Conservation (phyloP, 441 rosid genomes). For the Adansonia grandidieri region DNA sequence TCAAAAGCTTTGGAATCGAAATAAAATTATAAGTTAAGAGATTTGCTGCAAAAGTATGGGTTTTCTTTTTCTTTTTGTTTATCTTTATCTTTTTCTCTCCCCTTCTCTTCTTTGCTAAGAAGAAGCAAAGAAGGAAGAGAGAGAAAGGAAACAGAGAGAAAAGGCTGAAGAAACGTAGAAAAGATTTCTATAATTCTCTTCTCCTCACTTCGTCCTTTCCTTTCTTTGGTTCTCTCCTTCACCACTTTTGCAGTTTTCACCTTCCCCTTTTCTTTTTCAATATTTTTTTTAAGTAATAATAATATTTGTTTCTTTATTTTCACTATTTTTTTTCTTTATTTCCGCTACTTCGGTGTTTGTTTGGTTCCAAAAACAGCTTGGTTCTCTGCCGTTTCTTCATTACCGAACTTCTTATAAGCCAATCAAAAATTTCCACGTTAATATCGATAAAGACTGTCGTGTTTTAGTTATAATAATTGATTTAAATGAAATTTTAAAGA, state of each 20-base stretch:
- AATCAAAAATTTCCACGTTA: not conserved
- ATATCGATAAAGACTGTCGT: not conserved
- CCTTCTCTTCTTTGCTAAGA: conserved; percentile 26
- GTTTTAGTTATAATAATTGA: not conserved
- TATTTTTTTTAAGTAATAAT: too few species aligned
- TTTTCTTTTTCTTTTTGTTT: not conserved
- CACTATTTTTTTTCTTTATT: not conserved
- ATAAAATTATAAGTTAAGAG: not conserved
- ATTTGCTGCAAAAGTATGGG: not conserved
- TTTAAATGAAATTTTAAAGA: too few species aligned
- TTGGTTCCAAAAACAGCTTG: conserved; percentile 16
- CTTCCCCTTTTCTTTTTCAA: too few species aligned
- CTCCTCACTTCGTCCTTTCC: too few species aligned
- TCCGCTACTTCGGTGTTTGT: not conserved
- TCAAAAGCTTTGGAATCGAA: not conserved
- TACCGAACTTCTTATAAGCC: not conserved
- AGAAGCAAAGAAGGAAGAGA: conserved; percentile 18
- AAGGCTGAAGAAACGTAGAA: conserved; percentile 16
- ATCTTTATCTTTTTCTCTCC: conserved; percentile 12
- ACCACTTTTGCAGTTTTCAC: too few species aligned
- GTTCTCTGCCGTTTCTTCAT: conserved; percentile 22
- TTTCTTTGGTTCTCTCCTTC: too few species aligned
- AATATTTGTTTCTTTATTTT: too few species aligned
- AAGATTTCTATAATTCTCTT: not conserved
- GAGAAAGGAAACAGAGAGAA: not conserved